Evolutionary conservation across 805 yeast species (phyloP).

Genomic region (Kuraishia floccosa): DNA sequence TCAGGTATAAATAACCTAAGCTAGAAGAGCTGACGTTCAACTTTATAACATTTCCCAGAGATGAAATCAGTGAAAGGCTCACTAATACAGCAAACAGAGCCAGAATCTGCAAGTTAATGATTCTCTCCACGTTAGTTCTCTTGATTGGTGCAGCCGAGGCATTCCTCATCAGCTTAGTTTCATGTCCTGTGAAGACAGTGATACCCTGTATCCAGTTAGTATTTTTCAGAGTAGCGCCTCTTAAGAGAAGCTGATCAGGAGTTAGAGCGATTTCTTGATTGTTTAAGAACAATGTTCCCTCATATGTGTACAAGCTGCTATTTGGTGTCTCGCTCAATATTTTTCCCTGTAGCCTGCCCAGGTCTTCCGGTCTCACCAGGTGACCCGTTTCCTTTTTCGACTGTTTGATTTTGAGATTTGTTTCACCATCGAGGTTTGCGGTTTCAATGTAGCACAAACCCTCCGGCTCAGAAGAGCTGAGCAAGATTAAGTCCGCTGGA

Average conservation of each 20-base stretch:
- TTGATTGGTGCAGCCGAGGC: conserved; percentile 98
- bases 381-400: conserved; percentile 68
- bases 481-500: conserved; percentile 83
- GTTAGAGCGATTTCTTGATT: conserved; percentile 56
- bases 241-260: conserved; percentile 83
- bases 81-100: conserved; percentile 78
- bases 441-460: conserved; percentile 97
- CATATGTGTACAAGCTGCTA: conserved; percentile 87
- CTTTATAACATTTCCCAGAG: conserved; percentile 79
- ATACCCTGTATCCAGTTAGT: conserved; percentile 94
- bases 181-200: conserved; percentile 95
- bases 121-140: conserved; percentile 92
- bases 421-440: conserved; percentile 96
- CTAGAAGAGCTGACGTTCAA: conserved; percentile 38
- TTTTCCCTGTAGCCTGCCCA: conserved; percentile 42
- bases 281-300: conserved; percentile 66
- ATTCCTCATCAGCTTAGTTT: conserved; percentile 94
- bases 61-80: conserved; percentile 64
- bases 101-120: conserved; percentile 84
- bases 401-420: conserved; percentile 91
- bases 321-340: conserved; percentile 87
- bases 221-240: conserved; percentile 94
- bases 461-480: conserved; percentile 95
- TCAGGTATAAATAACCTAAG: conserved; percentile 56
- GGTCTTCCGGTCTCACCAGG: conserved; percentile 53